Base-by-base conservation (phyloP, 2,329 filamentous ascomycete species). In the Epichloe brachyelytri region DNA sequence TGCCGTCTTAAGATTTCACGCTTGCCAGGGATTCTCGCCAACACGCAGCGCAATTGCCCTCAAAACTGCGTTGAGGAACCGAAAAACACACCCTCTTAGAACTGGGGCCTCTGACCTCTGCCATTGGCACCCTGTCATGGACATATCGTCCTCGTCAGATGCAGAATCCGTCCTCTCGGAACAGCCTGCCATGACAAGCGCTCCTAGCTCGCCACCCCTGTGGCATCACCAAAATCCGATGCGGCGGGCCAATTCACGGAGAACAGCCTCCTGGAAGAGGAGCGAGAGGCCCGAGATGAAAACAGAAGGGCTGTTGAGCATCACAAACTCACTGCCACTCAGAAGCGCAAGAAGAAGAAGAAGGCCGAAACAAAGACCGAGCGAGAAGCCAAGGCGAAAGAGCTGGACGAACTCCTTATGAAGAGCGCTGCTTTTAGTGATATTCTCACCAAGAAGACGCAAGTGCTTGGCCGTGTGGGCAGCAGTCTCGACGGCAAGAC, bases 361-460 rank as follows among this genome's bases (percentile, higher is more conserved):
- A 77, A 74, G 58, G 70, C 72, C 0, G 65, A 78, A 45, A 75
- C 72, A 1, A 74, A 76, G 51, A 65, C 69, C 1, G 78, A 83
- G 55, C 68, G 77, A 1, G 77, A 80, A 44, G 69, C 68, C 0
- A 82, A 83, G 57, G 79, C 78, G 0, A 71, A 70, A 43, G 76
- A 83, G 51, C 66, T 84, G 0, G 78, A 83, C 26, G 74, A 78
- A 46, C 65, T 84, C 2, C 67, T 84, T 0, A 70, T 69, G 41
- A 79, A 83, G 59, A 80, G 77, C 46, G 77, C 74, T 0, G 73
- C 78, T 0, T 84, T 83, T 51, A 78, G 76, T 20, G 76, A 82
- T 38, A 81, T 83, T 10, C 60, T 84, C 1, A 83, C 79, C 0
- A 76, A 78, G 51, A 83, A 82, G 63, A 83, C 80, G 0, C 73